Conservation (phyloP, 1,139 yeast species). For the Saccharomyces hybrid region DNA sequence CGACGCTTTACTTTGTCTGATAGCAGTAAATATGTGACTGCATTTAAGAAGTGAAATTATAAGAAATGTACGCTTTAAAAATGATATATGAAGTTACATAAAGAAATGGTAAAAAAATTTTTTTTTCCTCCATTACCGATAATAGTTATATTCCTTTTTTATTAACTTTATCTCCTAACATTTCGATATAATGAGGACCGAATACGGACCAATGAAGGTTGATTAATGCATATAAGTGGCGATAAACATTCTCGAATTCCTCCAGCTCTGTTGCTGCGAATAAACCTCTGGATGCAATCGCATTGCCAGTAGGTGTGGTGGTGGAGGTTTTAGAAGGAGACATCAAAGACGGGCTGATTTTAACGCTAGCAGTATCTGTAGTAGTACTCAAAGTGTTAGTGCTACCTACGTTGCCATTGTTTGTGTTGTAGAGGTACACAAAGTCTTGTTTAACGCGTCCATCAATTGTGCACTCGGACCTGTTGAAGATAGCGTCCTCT, state of each 20-base stretch:
- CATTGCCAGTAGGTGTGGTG: background rate
- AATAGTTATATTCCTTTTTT: slow-evolving; percentile 5
- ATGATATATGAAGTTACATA: background rate
- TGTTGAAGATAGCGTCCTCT: slow-evolving; percentile 25
- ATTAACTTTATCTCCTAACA: slow-evolving; percentile 23
- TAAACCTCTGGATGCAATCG: slow-evolving; percentile 6
- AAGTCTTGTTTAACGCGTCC: slow-evolving; percentile 32
- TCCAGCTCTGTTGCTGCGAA: slow-evolving; percentile 26
- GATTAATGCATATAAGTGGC: slow-evolving; percentile 30
- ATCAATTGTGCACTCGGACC: slow-evolving; percentile 28
- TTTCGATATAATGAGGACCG: slow-evolving; percentile 29
- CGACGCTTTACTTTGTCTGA: background rate
- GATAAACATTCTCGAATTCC: slow-evolving; percentile 30
- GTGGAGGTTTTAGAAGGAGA: slow-evolving; percentile 4
- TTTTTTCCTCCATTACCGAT: background rate
- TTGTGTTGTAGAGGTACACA: slow-evolving; percentile 24
- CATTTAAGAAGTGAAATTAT: background rate
- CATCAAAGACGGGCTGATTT: background rate
- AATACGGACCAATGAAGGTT: slow-evolving; percentile 34
- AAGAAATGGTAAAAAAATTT: slow-evolving; percentile 1
- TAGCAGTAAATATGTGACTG: background rate
- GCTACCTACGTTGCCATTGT: slow-evolving; percentile 1
- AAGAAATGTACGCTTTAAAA: background rate
- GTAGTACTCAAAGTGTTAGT: slow-evolving; percentile 1
- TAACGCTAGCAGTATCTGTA: background rate